These are phyloP conservation scores for Leptodermis oblonga DNA, from an alignment of 257 asterid genomes.

Conservation along the genomic window DNA sequence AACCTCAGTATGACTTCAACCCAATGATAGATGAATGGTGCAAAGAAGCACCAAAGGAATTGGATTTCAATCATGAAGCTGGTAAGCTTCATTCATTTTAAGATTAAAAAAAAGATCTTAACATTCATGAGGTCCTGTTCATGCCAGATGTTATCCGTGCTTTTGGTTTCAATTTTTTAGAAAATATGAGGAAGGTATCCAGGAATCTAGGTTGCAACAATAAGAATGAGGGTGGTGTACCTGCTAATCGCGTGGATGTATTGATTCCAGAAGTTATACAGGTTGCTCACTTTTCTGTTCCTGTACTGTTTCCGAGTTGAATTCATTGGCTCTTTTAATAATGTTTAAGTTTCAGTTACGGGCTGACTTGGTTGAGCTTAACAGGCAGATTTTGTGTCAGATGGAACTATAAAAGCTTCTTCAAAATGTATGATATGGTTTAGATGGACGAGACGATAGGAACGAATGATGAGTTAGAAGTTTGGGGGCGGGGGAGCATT, in stretches of 20 bases:
- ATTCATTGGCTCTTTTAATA: background rate
- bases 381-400: background rate
- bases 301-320: background rate
- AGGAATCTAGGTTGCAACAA: conserved; percentile 66
- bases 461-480: no score
- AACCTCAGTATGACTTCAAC: conserved; percentile 89
- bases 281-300: conserved; percentile 41
- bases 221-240: conserved; percentile 32
- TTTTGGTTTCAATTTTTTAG: conserved; percentile 44
- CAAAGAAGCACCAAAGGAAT: conserved; percentile 96
- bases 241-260: conserved; percentile 66
- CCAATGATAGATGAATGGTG: conserved; percentile 99
- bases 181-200: conserved; percentile 73
- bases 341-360: background rate
- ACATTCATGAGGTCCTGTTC: background rate
- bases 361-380: background rate
- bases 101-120: conserved; percentile 15
- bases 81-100: conserved; percentile 42
- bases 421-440: background rate
- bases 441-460: no score
- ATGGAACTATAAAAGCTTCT: background rate
- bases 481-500: no score
- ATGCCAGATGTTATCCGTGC: conserved; percentile 3
- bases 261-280: conserved; percentile 86
- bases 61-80: conserved; percentile 87